Conservation (phyloP, 495 filamentous ascomycete genomes). For the Daldinia childiae region DNA sequence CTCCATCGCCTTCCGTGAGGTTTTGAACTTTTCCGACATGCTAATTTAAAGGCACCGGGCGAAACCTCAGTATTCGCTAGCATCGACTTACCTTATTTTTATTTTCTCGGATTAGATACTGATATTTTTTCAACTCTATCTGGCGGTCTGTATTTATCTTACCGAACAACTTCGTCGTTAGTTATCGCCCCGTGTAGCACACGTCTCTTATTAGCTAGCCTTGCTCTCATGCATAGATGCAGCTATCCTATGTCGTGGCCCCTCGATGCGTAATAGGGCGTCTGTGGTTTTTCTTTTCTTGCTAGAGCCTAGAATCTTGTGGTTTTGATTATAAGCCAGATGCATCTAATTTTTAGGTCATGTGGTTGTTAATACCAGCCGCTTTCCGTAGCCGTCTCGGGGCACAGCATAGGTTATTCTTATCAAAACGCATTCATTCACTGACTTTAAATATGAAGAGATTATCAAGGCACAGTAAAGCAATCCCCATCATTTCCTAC, state of each 20-base stretch:
- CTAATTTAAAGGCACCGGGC: background rate
- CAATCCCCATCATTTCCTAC: background rate
- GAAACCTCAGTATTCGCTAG: background rate
- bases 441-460: no score
- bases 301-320: background rate
- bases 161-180: background rate
- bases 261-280: background rate
- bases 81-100: background rate
- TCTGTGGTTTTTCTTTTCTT: background rate
- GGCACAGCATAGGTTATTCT: background rate
- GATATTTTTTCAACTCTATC: background rate
- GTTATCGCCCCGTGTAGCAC: background rate
- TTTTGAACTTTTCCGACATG: background rate
- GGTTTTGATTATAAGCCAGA: background rate
- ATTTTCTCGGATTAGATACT: background rate
- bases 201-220: background rate
- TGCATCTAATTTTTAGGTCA: background rate
- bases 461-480: background rate
- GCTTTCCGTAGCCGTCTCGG: background rate
- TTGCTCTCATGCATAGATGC: background rate
- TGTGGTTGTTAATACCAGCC: background rate
- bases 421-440: no score
- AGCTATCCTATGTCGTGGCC: conserved; percentile 3
- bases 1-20: background rate
- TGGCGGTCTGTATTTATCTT: background rate